Conservation (phyloP, 345 rosid species). For the Sonneratia caseolaris region DNA sequence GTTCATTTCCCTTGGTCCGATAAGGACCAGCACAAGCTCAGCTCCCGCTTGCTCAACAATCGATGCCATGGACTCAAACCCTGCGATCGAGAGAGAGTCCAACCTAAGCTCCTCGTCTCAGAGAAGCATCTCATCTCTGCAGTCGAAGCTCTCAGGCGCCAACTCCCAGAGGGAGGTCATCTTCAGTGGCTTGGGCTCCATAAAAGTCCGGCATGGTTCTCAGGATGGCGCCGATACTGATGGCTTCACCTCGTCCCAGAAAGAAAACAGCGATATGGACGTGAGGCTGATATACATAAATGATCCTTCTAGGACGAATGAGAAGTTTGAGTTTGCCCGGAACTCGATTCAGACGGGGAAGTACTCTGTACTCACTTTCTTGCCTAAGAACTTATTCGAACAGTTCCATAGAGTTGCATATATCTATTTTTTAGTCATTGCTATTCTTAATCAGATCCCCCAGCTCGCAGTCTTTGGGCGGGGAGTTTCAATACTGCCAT, state of each 20-base stretch:
- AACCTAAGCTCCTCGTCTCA: slow-evolving; percentile 33
- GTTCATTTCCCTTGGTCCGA: too few relatives aligned
- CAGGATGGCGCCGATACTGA: slow-evolving; percentile 50
- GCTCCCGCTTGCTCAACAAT: background rate
- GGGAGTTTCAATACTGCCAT: slow-evolving; percentile 75
- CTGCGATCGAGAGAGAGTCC: slow-evolving; percentile 31
- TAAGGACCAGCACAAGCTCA: background rate
- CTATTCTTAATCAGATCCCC: slow-evolving; percentile 91
- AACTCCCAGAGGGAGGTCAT: slow-evolving; percentile 49
- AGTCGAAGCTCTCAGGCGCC: slow-evolving; percentile 33
- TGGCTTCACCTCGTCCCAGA: slow-evolving; percentile 50
- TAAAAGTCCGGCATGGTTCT: slow-evolving; percentile 60
- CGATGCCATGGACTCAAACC: slow-evolving; percentile 12
- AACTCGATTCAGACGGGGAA: slow-evolving; percentile 66
- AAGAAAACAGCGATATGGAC: slow-evolving; percentile 81
- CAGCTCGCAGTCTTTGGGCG: slow-evolving; percentile 98
- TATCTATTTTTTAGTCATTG: slow-evolving; percentile 79
- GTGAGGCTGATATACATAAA: slow-evolving; percentile 70
- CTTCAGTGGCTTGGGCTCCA: slow-evolving; percentile 43
- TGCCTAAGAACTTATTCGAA: slow-evolving; percentile 87
- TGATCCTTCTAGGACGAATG: slow-evolving; percentile 66
- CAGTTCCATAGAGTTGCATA: slow-evolving; percentile 97
- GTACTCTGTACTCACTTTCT: slow-evolving; percentile 68
- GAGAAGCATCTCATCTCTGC: slow-evolving; percentile 51
- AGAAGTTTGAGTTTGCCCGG: slow-evolving; percentile 64